Evolutionary conservation across 169 alveolate genomes (phyloP).

Genomic region (Eimeria brunetti): DNA sequence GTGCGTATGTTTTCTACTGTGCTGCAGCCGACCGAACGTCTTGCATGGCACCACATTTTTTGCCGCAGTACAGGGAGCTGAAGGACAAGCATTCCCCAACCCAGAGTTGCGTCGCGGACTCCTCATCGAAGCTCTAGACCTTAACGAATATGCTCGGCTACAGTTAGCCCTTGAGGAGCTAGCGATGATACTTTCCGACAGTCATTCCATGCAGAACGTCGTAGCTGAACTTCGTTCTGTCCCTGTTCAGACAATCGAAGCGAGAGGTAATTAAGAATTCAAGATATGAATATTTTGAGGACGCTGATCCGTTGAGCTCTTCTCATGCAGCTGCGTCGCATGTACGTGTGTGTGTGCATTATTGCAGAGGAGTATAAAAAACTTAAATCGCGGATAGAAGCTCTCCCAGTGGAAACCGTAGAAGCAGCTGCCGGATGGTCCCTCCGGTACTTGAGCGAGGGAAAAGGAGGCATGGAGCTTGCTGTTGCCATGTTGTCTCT

Average conservation of each 20-base stretch:
- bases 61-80: conserved; percentile 57
- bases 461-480: conserved; percentile 61
- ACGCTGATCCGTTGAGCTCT: not conserved
- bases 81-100: conserved; percentile 42
- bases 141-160: conserved; percentile 30
- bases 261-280: conserved; percentile 30
- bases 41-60: conserved; percentile 43
- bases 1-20: not conserved
- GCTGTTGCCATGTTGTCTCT: conserved; percentile 50
- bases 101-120: conserved; percentile 1
- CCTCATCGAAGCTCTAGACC: conserved; percentile 17
- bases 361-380: conserved; percentile 22
- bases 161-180: conserved; percentile 48
- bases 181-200: conserved; percentile 47
- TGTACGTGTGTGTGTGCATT: conserved; percentile 1
- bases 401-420: conserved; percentile 29
- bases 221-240: conserved; percentile 46
- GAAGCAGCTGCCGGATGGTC: conserved; percentile 62
- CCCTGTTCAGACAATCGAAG: conserved; percentile 44
- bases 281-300: not conserved
- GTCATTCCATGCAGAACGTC: conserved; percentile 33
- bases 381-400: conserved; percentile 28
- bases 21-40: conserved; percentile 69
- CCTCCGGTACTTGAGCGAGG: conserved; percentile 57
- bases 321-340: not conserved